These are phyloP conservation scores for Cymbopogon flexuosus DNA, from an alignment of 202 grass and related monocot genomes.

Conservation along the genomic window DNA sequence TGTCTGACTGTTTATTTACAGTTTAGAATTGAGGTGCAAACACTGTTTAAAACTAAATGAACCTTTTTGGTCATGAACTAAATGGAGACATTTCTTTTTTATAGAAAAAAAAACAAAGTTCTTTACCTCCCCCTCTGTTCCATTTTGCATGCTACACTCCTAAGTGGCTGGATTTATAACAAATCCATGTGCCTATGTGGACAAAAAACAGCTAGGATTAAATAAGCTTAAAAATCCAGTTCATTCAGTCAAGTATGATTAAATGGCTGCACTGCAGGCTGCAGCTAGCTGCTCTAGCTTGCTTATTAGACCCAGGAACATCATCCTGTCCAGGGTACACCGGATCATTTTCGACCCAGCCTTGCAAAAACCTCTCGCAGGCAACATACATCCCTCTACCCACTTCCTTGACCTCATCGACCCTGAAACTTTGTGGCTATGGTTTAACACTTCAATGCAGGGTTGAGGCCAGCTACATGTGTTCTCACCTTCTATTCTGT, in stretches of 20 bases:
- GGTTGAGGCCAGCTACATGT: neutral
- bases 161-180: neutral
- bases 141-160: neutral
- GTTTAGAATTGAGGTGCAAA: neutral
- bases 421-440: neutral
- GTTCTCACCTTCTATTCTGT: slow-evolving; percentile 5
- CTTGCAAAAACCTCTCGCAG: neutral
- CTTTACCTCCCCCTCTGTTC: neutral
- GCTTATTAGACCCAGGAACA: neutral
- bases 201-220: neutral
- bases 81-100: neutral
- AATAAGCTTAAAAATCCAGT: neutral
- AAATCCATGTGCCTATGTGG: neutral
- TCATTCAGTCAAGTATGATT: neutral
- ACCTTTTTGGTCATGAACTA: neutral
- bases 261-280: neutral
- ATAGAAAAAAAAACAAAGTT: neutral
- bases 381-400: neutral
- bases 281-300: neutral
- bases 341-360: neutral
- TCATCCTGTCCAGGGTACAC: neutral
- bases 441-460: neutral
- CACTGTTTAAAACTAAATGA: neutral
- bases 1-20: neutral
- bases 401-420: neutral